These are phyloP conservation scores for Basidiobolus meristosporus DNA, from an alignment of 371 early-diverging fungal species.

Conservation along the genomic window DNA sequence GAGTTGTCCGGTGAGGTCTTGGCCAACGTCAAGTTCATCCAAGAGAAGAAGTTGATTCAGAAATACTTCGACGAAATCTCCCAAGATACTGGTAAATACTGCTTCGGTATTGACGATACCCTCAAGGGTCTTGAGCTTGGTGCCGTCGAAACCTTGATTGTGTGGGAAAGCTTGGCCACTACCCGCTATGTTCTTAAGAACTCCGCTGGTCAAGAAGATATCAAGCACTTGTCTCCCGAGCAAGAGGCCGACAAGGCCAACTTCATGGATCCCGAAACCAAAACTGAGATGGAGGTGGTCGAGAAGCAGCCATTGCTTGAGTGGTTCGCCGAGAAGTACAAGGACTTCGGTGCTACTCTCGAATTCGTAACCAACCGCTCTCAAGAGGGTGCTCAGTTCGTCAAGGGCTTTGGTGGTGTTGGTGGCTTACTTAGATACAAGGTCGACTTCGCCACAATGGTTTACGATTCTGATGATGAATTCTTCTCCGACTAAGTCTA, in stretches of 20 bases:
- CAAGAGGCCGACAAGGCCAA: slow-evolving; percentile 57
- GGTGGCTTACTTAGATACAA: slow-evolving; percentile 98
- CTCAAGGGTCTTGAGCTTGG: slow-evolving; percentile 87
- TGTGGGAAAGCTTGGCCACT: slow-evolving; percentile 87
- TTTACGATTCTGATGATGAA: slow-evolving; percentile 16
- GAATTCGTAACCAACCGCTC: slow-evolving; percentile 97
- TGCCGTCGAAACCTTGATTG: slow-evolving; percentile 94
- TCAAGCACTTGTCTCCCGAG: slow-evolving; percentile 60
- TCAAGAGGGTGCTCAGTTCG: slow-evolving; percentile 98
- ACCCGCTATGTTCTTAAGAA: slow-evolving; percentile 57
- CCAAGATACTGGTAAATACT: slow-evolving; percentile 91
- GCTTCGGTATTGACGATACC: slow-evolving; percentile 96
- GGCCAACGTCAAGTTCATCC: slow-evolving; percentile 93
- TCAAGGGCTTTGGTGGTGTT: slow-evolving; percentile 98
- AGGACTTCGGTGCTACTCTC: slow-evolving; percentile 85
- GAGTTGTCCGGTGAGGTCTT: slow-evolving; percentile 87
- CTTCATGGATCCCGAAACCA: slow-evolving; percentile 41
- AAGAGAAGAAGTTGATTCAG: slow-evolving; percentile 95
- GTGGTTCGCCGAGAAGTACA: slow-evolving; percentile 98
- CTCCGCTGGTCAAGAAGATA: slow-evolving; percentile 34
- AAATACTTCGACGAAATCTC: slow-evolving; percentile 96
- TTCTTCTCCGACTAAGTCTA: slow-evolving; percentile 13
- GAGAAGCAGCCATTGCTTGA: slow-evolving; percentile 78
- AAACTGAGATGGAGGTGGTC: slow-evolving; percentile 52
- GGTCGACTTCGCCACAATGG: slow-evolving; percentile 52